Evolutionary conservation across 106 monocot genomes (phyloP).

Genomic region (Dioscorea alata): DNA sequence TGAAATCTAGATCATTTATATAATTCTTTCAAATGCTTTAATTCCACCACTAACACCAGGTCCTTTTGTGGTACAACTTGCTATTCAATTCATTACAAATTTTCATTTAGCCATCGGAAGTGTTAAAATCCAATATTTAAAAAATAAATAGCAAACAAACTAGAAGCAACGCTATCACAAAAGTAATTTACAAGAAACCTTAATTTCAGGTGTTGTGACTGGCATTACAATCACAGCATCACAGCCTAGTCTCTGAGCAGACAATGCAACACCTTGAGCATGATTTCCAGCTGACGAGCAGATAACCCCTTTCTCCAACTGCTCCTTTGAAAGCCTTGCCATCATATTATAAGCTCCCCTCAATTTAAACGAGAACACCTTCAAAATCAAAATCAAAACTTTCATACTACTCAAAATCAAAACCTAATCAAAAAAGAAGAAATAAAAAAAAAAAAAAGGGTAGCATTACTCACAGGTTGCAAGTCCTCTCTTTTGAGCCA

Average conservation of each 20-base stretch:
- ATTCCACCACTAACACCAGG: too few species aligned
- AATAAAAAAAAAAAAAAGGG: background rate
- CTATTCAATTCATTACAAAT: too few species aligned
- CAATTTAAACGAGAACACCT: constrained; percentile 99
- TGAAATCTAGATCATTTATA: too few species aligned
- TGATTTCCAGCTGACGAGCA: constrained; percentile 99
- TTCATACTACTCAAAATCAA: background rate
- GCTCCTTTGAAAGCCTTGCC: constrained; percentile 74
- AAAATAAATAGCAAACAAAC: too few species aligned
- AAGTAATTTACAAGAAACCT: constrained; percentile 30
- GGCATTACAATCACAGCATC: constrained; percentile 98
- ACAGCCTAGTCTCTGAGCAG: constrained; percentile 66
- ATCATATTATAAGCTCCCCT: constrained; percentile 99
- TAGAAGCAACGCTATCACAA: too few species aligned
- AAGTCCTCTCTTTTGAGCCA: constrained; percentile 90
- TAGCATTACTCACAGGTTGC: constrained; percentile 55
- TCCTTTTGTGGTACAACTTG: too few species aligned
- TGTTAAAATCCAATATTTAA: too few species aligned
- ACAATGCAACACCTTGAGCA: constrained; percentile 93
- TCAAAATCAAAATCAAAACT: background rate
- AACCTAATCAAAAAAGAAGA: background rate
- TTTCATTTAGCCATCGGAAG: too few species aligned
- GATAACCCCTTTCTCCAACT: constrained; percentile 78
- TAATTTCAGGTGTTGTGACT: constrained; percentile 95
- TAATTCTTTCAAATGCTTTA: too few species aligned